phyloP scores from a whole-genome alignment of 2,329 filamentous ascomycete species.

The Verticillium tricorpus region DNA sequence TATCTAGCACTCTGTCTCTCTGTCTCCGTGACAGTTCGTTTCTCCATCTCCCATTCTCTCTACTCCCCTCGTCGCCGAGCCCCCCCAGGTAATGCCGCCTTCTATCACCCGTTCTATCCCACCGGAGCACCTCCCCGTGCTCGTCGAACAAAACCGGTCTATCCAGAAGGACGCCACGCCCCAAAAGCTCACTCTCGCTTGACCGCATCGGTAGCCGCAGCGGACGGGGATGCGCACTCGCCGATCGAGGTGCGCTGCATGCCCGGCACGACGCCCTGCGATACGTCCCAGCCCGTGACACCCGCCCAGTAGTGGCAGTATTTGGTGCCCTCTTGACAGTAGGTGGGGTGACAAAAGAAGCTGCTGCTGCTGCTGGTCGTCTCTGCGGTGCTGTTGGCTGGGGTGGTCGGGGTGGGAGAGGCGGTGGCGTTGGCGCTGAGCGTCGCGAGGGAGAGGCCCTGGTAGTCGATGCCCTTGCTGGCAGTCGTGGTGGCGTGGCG shows the following conservation, averaged over 20 bases:
- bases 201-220: neutral
- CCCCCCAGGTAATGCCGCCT: neutral
- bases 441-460: neutral
- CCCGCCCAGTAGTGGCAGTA: slow-evolving; percentile 36
- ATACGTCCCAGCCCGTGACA: slow-evolving; percentile 27
- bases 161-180: neutral
- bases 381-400: neutral
- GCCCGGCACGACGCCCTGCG: slow-evolving; percentile 28
- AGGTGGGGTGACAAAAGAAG: slow-evolving; percentile 8
- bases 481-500: slow-evolving; percentile 5
- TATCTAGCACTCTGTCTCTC: too few species aligned
- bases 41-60: too few species aligned
- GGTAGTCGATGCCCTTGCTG: neutral
- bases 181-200: neutral
- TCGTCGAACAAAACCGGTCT: neutral
- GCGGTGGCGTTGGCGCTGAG: neutral
- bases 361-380: neutral
- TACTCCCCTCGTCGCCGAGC: too few species aligned
- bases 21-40: too few species aligned
- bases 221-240: slow-evolving; percentile 14
- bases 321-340: slow-evolving; percentile 26
- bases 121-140: neutral
- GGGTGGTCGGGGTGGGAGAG: neutral
- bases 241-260: slow-evolving; percentile 29
- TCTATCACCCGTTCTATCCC: neutral